Evolutionary conservation across 1,284 basidiomycete species (phyloP).

Genomic region (Mycena citricolor): DNA sequence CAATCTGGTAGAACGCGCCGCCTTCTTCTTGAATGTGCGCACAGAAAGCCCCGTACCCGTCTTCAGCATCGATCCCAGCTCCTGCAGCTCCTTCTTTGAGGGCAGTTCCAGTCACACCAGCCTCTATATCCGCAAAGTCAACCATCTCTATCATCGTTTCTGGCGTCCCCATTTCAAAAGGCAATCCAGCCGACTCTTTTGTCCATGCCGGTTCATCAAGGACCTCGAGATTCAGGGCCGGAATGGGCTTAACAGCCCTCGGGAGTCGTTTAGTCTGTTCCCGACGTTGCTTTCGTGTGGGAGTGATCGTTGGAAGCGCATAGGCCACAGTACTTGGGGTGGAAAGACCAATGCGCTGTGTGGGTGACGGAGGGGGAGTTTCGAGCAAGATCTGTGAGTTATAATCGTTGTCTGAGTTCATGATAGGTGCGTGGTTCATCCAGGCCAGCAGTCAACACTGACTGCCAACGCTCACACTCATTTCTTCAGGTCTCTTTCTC

Average conservation of each 20-base stretch:
- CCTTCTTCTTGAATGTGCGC: constrained; percentile 3
- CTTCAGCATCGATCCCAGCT: not conserved
- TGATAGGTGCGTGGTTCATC: too few species aligned
- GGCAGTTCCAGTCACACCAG: too few species aligned
- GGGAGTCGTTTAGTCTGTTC: too few species aligned
- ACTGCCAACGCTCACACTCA: too few species aligned
- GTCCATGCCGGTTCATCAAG: not conserved
- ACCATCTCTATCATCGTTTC: not conserved
- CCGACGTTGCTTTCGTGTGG: not conserved
- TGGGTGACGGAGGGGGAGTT: not conserved
- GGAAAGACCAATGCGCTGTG: not conserved
- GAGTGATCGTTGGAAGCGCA: not conserved
- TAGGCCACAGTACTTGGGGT: not conserved
- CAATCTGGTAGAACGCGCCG: constrained; percentile 4
- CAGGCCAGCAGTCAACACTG: too few species aligned
- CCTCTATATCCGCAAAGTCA: not conserved
- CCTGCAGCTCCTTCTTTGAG: constrained; percentile 1
- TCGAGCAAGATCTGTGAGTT: not conserved
- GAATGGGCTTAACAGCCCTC: too few species aligned
- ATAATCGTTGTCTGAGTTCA: not conserved
- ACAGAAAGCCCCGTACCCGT: not conserved
- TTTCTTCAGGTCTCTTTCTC: too few species aligned
- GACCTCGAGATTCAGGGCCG: too few species aligned
- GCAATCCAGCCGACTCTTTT: too few species aligned
- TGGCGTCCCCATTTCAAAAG: not conserved